phyloP scores from a whole-genome alignment of 2,329 filamentous ascomycete species.

The Fusarium sp. region DNA sequence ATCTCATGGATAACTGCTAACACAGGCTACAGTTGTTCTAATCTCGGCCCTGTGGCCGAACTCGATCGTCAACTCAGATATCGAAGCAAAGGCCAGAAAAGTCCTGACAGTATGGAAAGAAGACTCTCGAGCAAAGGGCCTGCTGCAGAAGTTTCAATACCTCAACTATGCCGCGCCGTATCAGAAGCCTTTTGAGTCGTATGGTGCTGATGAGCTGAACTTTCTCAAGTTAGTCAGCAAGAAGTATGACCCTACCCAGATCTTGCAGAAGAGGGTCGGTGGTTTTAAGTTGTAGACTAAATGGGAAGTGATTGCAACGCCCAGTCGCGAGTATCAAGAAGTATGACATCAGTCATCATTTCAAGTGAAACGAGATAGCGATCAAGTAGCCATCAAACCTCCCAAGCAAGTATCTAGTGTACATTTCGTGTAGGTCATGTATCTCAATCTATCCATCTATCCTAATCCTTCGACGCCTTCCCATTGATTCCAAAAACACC shows the following conservation, averaged over 20 bases:
- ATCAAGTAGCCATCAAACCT: no score
- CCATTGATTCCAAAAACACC: constrained; percentile 10
- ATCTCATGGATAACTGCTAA: rapidly evolving
- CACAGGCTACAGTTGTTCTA: neutral
- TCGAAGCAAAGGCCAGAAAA: rapidly evolving
- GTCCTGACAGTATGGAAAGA: neutral
- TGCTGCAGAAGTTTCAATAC: constrained; percentile 8
- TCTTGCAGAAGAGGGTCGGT: constrained; percentile 10
- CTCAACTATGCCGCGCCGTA: constrained; percentile 3
- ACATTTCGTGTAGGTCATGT: neutral
- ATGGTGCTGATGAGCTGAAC: neutral
- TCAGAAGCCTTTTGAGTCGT: neutral
- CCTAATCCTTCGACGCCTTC: constrained; percentile 1
- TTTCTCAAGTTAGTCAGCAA: neutral
- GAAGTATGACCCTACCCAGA: constrained; percentile 10
- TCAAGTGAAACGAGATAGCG: neutral
- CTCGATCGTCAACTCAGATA: neutral
- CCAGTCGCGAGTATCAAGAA: rapidly evolving
- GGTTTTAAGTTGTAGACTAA: neutral
- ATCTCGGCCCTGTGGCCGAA: neutral
- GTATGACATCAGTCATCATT: no score
- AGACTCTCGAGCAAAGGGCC: neutral
- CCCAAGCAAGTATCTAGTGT: neutral
- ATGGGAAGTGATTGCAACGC: neutral
- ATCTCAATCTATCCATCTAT: neutral